Conservation (phyloP, 805 yeast genomes). For the Helenozyma rhizophorensis region DNA sequence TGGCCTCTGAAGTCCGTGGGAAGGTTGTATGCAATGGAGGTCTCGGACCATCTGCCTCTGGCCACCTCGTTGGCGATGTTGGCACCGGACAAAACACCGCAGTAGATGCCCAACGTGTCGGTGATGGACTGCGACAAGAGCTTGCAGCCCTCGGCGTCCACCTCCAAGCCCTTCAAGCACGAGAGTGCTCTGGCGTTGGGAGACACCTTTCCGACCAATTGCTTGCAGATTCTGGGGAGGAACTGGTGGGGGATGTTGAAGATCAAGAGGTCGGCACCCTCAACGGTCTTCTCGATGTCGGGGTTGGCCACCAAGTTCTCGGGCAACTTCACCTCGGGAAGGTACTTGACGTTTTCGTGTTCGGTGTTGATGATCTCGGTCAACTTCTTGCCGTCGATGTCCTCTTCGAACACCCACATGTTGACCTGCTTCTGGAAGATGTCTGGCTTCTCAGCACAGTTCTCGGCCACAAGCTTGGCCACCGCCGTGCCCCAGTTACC, state of each 20-base stretch:
- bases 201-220: constrained; percentile 36
- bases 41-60: constrained; percentile 44
- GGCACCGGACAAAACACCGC: constrained; percentile 48
- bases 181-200: constrained; percentile 40
- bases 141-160: constrained; percentile 39
- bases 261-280: constrained; percentile 40
- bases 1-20: constrained; percentile 38
- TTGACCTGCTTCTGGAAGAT: constrained; percentile 34
- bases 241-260: constrained; percentile 47
- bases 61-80: constrained; percentile 46
- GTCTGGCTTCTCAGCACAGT: constrained; percentile 35
- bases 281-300: constrained; percentile 32
- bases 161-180: constrained; percentile 44
- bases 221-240: constrained; percentile 35
- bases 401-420: constrained; percentile 46
- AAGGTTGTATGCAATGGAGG: constrained; percentile 39
- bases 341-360: constrained; percentile 42
- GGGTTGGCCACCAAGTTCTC: constrained; percentile 39
- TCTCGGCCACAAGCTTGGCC: constrained; percentile 43
- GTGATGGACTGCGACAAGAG: constrained; percentile 41
- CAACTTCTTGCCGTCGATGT: constrained; percentile 37
- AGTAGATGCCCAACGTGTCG: constrained; percentile 39
- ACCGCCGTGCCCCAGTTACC: constrained; percentile 49
- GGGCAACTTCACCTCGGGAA: constrained; percentile 41
- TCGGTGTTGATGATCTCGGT: constrained; percentile 40